A percentile compares a stretch with the other conserved stretches of the same genome.
Evolutionary conservation across 2,329 filamentous ascomycete genomes (phyloP).

Genomic region (Periconia sp.): DNA sequence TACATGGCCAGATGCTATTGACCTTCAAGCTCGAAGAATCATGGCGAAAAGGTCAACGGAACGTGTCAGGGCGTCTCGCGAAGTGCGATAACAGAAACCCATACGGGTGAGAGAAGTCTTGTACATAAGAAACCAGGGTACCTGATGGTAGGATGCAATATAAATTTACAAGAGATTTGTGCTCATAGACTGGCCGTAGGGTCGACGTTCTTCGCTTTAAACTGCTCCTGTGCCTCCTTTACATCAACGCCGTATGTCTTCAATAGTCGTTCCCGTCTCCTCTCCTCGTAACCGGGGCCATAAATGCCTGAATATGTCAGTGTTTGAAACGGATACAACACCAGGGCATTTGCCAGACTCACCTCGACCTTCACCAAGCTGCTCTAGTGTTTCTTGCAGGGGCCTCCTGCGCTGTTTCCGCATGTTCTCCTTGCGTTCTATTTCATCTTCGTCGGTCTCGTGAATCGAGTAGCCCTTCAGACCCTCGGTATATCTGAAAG

Average conservation of each 20-base stretch:
- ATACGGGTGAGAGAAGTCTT: not conserved
- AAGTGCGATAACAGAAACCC: too few relatives aligned
- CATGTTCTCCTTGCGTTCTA: constrained; percentile 72
- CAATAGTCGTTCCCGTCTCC: constrained; percentile 78
- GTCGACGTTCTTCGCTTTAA: constrained; percentile 6
- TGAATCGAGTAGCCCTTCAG: constrained; percentile 58
- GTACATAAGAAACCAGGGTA: not conserved
- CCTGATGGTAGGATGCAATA: constrained; percentile 1
- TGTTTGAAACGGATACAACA: not conserved
- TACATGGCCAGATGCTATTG: too few relatives aligned
- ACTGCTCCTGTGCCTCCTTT: constrained; percentile 29
- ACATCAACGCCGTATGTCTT: constrained; percentile 88
- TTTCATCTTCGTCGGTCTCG: constrained; percentile 68
- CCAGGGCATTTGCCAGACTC: constrained; percentile 28
- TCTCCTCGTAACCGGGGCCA: constrained; percentile 80
- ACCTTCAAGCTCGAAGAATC: too few relatives aligned
- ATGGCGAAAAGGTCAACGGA: too few relatives aligned
- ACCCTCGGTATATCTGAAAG: constrained; percentile 70
- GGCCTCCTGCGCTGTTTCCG: constrained; percentile 74
- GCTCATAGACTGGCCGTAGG: constrained; percentile 6
- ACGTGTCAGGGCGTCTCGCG: too few relatives aligned
- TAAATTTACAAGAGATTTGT: constrained; percentile 10
- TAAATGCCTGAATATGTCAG: constrained; percentile 65
- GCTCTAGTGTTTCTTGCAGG: constrained; percentile 74
- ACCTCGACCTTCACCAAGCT: constrained; percentile 88